Evolutionary conservation across 2,329 filamentous ascomycete species (phyloP), one percentile per base, ranked within the genome.

Genomic region (Aspergillus sclerotialis): DNA sequence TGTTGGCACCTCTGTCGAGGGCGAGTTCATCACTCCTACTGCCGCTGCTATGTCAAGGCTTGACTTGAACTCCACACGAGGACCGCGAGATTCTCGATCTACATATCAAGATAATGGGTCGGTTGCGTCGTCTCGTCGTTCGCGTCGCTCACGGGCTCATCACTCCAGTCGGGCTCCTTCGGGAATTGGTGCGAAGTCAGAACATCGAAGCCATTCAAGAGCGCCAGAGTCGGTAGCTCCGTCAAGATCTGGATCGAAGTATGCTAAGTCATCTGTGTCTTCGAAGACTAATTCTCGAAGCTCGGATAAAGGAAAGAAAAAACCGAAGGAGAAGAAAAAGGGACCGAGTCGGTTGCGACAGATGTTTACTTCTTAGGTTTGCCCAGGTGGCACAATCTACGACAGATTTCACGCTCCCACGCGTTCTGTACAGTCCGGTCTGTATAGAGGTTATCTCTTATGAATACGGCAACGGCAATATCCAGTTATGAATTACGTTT

Each of bases 21-120:
- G 76, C 36, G 78, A 81, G 49, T 79, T 79, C 54, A 73, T 81
- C 53, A 81, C 77, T 3, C 76, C 75, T 0, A 66, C 64, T 3
- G 78, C 77, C 2, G 66, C 65, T 2, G 57, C 58, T 11, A 64
- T 70, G 55, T 69, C 66, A 9, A 62, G 67, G 7, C 58, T 68
- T 25, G 54, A 59, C 27, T 43, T 61, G 14, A 57, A 50, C 14
- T 61, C 48, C 7, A 56, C 56, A 12, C 42, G 49, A 14, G 50
- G 46, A 33, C 32, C 45, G 25, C 45, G 52, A 7, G 56, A 61
- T 12, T 55, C 53, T 3, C 55, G 56, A 8, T 60, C 59, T 46
- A 59, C 54, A 32, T 58, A 55, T 19, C 42, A 55, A n/a, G 54
- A 61, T 10, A 55, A 59, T 18, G 48, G 33, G 13, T 61, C 60